Evolutionary conservation across 2,329 filamentous ascomycete species (phyloP).

Genomic region (Trichoderma asperellum): DNA sequence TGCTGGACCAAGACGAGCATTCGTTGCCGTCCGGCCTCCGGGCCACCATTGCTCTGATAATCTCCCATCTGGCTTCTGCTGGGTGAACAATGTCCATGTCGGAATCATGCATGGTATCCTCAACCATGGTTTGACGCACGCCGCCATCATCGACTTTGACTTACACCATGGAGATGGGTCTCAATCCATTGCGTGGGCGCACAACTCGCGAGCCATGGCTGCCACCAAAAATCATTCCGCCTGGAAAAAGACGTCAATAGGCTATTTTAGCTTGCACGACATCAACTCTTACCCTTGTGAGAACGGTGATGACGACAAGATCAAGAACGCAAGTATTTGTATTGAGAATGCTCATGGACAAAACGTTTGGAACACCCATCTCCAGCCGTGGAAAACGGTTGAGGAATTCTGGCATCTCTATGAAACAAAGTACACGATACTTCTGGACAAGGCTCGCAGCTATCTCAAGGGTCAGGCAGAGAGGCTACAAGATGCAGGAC

Average conservation of each 20-base stretch:
- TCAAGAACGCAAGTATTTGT: constrained; percentile 91
- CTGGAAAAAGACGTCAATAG: constrained; percentile 85
- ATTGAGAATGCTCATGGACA: constrained; percentile 94
- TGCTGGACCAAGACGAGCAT: constrained; percentile 71
- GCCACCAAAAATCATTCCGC: constrained; percentile 71
- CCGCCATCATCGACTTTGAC: constrained; percentile 91
- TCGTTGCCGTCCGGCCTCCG: constrained; percentile 89
- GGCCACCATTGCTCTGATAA: constrained; percentile 93
- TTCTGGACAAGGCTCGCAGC: constrained; percentile 78
- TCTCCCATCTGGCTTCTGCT: constrained; percentile 94
- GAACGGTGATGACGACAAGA: constrained; percentile 87
- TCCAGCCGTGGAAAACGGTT: constrained; percentile 82
- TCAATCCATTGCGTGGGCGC: constrained; percentile 88
- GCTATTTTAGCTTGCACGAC: constrained; percentile 96
- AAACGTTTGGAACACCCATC: constrained; percentile 93
- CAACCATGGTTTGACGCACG: constrained; percentile 85
- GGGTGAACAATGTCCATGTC: constrained; percentile 97
- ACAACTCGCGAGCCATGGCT: constrained; percentile 70
- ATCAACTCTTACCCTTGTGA: constrained; percentile 99
- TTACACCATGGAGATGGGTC: constrained; percentile 95
- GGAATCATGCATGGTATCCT: constrained; percentile 90
- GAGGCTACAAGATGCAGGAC: constrained; percentile 61
- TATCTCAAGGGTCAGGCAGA: constrained; percentile 77
- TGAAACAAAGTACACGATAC: constrained; percentile 71
- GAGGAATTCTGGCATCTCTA: constrained; percentile 91